Evolutionary conservation across 2,329 filamentous ascomycete species (phyloP).

Genomic region (Claviceps pusilla): DNA sequence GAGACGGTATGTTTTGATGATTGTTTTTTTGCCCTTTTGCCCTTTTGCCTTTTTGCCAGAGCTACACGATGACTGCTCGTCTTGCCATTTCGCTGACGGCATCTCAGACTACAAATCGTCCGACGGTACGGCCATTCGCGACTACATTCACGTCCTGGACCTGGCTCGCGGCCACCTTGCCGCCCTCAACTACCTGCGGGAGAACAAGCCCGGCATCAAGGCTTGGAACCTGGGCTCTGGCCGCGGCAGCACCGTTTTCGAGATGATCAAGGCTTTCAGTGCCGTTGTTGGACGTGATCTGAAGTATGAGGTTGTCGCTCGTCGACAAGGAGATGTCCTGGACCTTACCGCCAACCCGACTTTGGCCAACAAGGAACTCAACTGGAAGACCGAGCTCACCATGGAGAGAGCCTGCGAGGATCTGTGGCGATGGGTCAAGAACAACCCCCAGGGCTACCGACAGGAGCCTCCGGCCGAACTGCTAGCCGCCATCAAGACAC

Average conservation of each 20-base stretch:
- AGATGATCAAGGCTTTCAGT: constrained; percentile 94
- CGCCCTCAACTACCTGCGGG: constrained; percentile 78
- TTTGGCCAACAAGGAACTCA: constrained; percentile 73
- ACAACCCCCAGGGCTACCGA: constrained; percentile 89
- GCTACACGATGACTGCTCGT: neutral
- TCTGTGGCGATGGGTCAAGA: constrained; percentile 92
- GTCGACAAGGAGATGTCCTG: constrained; percentile 79
- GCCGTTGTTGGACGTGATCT: constrained; percentile 72
- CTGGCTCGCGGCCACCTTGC: constrained; percentile 73
- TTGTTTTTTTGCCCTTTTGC: neutral
- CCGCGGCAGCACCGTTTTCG: constrained; percentile 85
- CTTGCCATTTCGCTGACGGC: constrained; percentile 8
- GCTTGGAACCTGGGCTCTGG: constrained; percentile 96
- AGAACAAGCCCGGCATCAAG: constrained; percentile 73
- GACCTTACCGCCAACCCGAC: constrained; percentile 86
- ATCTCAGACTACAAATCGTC: constrained; percentile 68
- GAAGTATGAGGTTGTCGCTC: constrained; percentile 69
- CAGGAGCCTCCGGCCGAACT: constrained; percentile 80
- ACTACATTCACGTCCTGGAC: constrained; percentile 96
- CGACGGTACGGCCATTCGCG: constrained; percentile 86
- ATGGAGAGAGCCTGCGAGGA: constrained; percentile 89
- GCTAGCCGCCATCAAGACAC: constrained; percentile 45
- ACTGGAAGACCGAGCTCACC: constrained; percentile 81
- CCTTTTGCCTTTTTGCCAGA: neutral
- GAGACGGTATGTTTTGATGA: constrained; percentile 54